Conservation (phyloP, 2,329 filamentous ascomycete genomes). For the Paecilomyces fulvus region DNA sequence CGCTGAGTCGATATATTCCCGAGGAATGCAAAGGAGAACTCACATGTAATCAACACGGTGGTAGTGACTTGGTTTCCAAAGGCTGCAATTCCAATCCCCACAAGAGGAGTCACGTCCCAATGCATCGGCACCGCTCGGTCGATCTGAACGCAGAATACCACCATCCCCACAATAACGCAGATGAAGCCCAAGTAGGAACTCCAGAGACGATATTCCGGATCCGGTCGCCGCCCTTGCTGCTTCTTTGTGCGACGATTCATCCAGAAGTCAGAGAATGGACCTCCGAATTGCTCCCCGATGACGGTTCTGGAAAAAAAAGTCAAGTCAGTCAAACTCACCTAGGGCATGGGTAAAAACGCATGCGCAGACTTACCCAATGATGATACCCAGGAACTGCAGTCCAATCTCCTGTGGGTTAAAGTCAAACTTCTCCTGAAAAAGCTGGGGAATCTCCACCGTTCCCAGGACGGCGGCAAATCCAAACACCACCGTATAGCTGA, state of each 20-base stretch:
- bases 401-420: conserved; percentile 48
- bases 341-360: not conserved
- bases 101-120: conserved; percentile 49
- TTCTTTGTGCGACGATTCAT: not conserved
- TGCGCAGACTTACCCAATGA: conserved; percentile 39
- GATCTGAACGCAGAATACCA: conserved; percentile 49
- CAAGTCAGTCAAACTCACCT: not conserved
- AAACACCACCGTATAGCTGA: conserved; percentile 46
- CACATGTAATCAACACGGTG: conserved; percentile 52
- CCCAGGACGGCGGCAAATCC: conserved; percentile 41
- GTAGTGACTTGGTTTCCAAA: conserved; percentile 56
- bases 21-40: conserved; percentile 10
- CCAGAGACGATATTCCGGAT: conserved; percentile 7
- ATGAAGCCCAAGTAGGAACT: conserved; percentile 6
- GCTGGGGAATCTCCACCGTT: conserved; percentile 48
- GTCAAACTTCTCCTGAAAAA: conserved; percentile 44
- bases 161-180: conserved; percentile 40
- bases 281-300: not conserved
- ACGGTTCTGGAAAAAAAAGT: not conserved
- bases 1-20: not conserved
- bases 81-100: conserved; percentile 46
- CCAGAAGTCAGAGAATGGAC: not conserved
- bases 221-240: not conserved
- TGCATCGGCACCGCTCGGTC: conserved; percentile 34
- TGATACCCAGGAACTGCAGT: conserved; percentile 46